A percentile compares a stretch with the other conserved stretches of the same genome.
phyloP scores from a whole-genome alignment of 2,329 filamentous ascomycete species.

The Rutstroemia sp. region DNA sequence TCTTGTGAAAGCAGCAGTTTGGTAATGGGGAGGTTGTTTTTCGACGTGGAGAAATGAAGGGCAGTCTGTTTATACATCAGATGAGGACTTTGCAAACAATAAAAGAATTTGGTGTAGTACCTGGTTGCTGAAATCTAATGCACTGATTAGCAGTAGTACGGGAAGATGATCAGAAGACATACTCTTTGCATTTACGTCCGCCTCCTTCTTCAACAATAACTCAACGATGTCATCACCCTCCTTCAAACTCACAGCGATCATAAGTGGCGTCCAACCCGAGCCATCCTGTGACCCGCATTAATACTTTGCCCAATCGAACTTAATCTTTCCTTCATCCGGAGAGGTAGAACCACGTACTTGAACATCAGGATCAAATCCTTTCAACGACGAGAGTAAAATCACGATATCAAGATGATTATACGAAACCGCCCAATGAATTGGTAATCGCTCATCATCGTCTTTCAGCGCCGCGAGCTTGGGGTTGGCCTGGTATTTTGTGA shows the following conservation, averaged over 20 bases:
- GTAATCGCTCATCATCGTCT: conserved; percentile 82
- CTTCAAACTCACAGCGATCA: conserved; percentile 72
- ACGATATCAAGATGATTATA: conserved; percentile 73
- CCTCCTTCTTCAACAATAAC: conserved; percentile 59
- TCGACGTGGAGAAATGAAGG: conserved; percentile 86
- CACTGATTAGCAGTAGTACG: too few relatives aligned
- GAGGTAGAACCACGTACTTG: conserved; percentile 43
- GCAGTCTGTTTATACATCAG: conserved; percentile 52
- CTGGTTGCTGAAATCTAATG: conserved; percentile 57
- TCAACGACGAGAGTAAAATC: conserved; percentile 59
- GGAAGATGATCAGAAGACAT: conserved; percentile 14
- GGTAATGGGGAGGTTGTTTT: conserved; percentile 76
- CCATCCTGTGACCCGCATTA: conserved; percentile 46
- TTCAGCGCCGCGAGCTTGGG: conserved; percentile 63
- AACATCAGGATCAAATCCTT: conserved; percentile 76
- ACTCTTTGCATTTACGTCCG: conserved; percentile 70
- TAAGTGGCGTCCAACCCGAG: conserved; percentile 74
- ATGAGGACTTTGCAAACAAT: not conserved
- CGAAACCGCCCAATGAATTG: conserved; percentile 90
- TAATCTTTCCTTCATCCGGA: not conserved
- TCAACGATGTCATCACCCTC: conserved; percentile 63
- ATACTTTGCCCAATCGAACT: not conserved
- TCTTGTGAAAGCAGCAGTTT: conserved; percentile 68
- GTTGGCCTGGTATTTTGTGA: conserved; percentile 51
- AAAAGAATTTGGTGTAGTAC: conserved; percentile 29